A percentile compares a stretch with the other conserved stretches of the same genome.
Conservation (phyloP, 2,329 filamentous ascomycete species). For the Cryphonectria radicalis region DNA sequence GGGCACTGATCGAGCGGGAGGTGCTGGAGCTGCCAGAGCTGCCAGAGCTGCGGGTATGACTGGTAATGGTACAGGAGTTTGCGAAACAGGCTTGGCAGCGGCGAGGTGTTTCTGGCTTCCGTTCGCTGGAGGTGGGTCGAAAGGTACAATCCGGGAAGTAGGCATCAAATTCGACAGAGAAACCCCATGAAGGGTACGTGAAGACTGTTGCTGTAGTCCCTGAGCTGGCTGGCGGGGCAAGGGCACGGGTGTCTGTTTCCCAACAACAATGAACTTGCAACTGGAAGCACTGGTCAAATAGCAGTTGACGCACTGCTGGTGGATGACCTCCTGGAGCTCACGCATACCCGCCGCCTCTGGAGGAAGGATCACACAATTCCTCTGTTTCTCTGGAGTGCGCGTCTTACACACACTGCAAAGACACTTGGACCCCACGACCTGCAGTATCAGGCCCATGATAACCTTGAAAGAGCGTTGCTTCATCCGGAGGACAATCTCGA, state of each 20-base stretch:
- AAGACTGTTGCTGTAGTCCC: background rate
- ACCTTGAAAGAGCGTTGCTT: background rate
- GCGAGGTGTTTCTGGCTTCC: background rate
- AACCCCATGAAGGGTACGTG: background rate
- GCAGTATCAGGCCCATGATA: conserved; percentile 11
- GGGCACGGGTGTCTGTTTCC: conserved; percentile 11
- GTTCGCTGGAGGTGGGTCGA: background rate
- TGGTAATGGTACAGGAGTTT: background rate
- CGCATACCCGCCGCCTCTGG: conserved; percentile 12
- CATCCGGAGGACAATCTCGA: background rate
- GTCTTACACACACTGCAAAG: conserved; percentile 8
- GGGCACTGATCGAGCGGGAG: background rate
- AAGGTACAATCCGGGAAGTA: background rate
- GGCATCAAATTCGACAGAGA: background rate
- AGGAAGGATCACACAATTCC: conserved; percentile 18
- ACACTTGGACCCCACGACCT: conserved; percentile 3
- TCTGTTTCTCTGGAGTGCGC: background rate
- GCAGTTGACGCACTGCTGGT: conserved; percentile 12
- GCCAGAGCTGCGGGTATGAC: background rate
- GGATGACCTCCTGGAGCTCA: conserved; percentile 17
- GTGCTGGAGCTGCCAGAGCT: background rate
- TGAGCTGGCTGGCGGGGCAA: background rate
- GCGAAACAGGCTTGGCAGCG: background rate
- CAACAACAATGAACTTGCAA: conserved; percentile 1
- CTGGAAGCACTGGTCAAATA: background rate